Base-by-base conservation (phyloP, 2,329 filamentous ascomycete genomes). In the Cryphonectria japonica region DNA sequence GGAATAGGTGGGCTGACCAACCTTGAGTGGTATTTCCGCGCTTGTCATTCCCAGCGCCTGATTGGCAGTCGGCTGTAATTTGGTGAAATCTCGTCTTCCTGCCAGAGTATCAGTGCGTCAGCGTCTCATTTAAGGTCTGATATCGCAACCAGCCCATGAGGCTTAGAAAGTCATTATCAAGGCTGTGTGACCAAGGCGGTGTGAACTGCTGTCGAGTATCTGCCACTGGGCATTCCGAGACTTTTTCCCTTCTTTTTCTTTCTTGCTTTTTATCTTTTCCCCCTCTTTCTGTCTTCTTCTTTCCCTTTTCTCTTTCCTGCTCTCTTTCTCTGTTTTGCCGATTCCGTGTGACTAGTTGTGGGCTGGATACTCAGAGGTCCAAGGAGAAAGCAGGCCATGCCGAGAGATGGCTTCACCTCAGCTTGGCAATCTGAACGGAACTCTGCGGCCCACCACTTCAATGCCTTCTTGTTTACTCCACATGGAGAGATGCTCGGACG, bases 21-120 rank as follows among this genome's bases (percentile, higher is more conserved):
- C 72, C 72, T 72, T 73, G 41, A 69, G 61, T 69, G 60, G 54
- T 72, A 69, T 69, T 69, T 71, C 67, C 60, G 72, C 68, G 70
- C 68, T 72, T 72, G 72, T 73, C 72, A 73, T 72, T 60, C 70
- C 72, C 71, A 65, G 71, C 26, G 68, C 50, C 62, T 62, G 68
- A 72, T 61, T 69, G 68, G 66, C 70, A 72, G 54, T 66, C 66
- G 43, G n/a, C 37, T 65, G 63, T 61, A 60, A 68, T 72, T 41
- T 57, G 63, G 41, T 61, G 60, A 26, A 60, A 60, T 59, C 50
- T 66, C 52, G 29, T 50, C 68, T 50, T 69, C 68, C 72, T 73
- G 54, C 13, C 37, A 63, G 61, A 54, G 61, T 46, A 50, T 68
- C 61, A 64, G 43, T 54, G 61, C 37, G 72, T 73, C 70, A 73